phyloP scores from a whole-genome alignment of 179 eudicot genomes.

The Silene coronaria region DNA sequence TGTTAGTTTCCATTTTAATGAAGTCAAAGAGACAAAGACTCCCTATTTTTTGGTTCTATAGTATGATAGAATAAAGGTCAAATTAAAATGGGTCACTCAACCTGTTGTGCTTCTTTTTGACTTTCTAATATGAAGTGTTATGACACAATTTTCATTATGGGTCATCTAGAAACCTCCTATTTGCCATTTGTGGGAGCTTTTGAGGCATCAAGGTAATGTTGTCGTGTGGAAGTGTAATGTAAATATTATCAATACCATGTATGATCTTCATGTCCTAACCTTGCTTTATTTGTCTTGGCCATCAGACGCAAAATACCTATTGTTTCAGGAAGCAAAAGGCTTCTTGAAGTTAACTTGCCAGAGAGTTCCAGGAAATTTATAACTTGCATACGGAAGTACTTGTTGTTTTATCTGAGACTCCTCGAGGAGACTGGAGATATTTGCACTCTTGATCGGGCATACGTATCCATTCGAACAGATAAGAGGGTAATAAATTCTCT shows the following conservation, averaged over 20 bases:
- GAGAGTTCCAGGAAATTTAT: conserved; percentile 97
- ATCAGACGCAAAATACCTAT: conserved; percentile 84
- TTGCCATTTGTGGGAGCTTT: background rate
- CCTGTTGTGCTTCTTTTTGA: background rate
- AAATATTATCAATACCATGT: background rate
- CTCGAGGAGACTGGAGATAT: conserved; percentile 88
- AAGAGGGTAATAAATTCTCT: conserved; percentile 64
- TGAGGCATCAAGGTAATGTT: background rate
- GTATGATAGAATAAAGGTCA: background rate
- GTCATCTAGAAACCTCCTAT: background rate
- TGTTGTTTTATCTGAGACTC: conserved; percentile 74
- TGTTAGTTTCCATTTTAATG: background rate
- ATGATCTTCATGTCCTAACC: conserved; percentile 5
- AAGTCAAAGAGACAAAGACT: background rate
- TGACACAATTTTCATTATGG: background rate
- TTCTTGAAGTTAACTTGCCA: conserved; percentile 86
- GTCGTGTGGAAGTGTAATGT: background rate
- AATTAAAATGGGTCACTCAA: no score
- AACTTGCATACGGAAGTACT: conserved; percentile 89
- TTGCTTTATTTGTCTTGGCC: conserved; percentile 17
- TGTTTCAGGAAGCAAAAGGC: conserved; percentile 59
- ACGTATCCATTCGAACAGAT: conserved; percentile 76
- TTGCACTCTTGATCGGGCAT: conserved; percentile 85
- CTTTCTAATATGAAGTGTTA: background rate
- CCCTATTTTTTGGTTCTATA: background rate